Conservation (phyloP, 345 rosid genomes). For the Brassica nigra region DNA sequence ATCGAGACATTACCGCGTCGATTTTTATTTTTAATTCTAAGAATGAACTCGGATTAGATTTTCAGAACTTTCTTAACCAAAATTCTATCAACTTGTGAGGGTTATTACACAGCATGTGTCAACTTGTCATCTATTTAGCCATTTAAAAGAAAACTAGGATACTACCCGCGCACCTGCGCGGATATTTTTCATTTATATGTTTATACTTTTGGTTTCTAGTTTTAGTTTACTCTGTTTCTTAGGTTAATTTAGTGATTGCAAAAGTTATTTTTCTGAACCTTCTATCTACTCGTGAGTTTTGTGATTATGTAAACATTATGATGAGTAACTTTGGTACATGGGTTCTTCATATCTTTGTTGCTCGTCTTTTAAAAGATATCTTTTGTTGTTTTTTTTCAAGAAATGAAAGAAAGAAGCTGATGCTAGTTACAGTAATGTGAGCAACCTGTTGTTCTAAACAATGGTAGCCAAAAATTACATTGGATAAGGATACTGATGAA, state of each 20-base stretch:
- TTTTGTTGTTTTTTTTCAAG: background rate
- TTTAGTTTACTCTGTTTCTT: background rate
- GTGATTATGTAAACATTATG: background rate
- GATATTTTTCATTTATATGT: background rate
- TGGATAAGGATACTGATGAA: background rate
- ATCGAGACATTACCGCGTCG: background rate
- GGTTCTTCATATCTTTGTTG: background rate
- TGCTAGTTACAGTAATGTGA: background rate
- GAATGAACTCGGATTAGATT: background rate
- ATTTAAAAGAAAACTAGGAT: too few relatives aligned
- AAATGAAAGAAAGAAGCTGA: background rate
- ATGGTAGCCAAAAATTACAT: background rate
- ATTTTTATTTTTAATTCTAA: too few relatives aligned
- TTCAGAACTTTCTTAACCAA: background rate
- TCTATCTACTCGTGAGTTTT: background rate
- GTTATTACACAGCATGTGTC: background rate
- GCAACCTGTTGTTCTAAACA: too few relatives aligned
- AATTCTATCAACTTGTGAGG: background rate
- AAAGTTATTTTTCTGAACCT: background rate
- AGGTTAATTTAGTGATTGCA: background rate
- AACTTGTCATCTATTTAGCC: too few relatives aligned
- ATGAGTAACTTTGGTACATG: background rate
- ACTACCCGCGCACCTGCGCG: too few relatives aligned
- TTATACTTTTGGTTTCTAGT: background rate
- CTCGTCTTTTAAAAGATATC: background rate